Evolutionary conservation across 1,284 basidiomycete genomes (phyloP), one percentile per base, ranked within the genome.

Genomic region (Mycosarcoma mackinlayi): DNA sequence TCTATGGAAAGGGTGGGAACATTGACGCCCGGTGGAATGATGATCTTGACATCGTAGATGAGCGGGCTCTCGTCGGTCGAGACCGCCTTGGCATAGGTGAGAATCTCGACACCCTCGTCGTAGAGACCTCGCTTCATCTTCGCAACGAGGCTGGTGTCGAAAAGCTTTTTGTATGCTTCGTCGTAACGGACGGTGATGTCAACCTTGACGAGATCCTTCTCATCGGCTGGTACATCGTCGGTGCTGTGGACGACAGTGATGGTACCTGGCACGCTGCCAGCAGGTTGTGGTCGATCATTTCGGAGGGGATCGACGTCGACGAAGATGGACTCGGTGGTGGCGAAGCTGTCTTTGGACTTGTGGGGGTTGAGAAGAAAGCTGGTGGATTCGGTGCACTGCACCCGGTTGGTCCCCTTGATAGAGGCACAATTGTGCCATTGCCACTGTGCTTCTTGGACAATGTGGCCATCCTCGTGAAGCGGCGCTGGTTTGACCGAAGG

Each of bases 151-250:
- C 69, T 68, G 16, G 52, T 63, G 19, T 72, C 60, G 11, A 76
- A 59, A 6, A 78, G 60, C 14, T 70, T 60, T 33, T 63, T 66
- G 35, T 68, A 75, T 1, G 57, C 56, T 27, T 70, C 37, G 38
- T 75, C 75, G 58, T 76, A 76, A 23, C 53, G 62, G 8, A 66
- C 76, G 13, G 71, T 76, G 35, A 78, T 61, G 25, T 78, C 66
- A 13, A 78, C 69, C 39, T 67, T 59, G 53, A 78, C 63, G 18
- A 70, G 53, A 16, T 61, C 63, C 48, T 68, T 66, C 34, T 67
- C 52, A 7, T 25, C 52, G 9, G 48, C 53, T 4, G 58, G 52
- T 7, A 52, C 45, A 14, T 60, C 50, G 8, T 35, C 49, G 30
- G 56, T 50, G 40, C 55, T 50, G 19, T 70, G 66, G 9, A 73